Base-by-base conservation (phyloP, 169 alveolate genomes). In the Perkinsus marinus region DNA sequence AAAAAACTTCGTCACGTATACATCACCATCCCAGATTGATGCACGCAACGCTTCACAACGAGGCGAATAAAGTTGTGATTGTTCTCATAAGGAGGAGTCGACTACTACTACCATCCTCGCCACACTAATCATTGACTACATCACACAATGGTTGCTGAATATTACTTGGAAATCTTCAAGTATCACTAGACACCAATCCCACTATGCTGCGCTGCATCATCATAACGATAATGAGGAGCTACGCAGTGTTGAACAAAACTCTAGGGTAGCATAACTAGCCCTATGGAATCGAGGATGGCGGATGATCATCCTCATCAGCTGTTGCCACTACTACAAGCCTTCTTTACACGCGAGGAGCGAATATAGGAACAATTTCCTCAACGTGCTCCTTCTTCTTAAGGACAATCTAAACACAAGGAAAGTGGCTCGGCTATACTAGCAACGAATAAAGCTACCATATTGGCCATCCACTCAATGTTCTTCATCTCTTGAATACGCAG, bases 401-500 rank as follows among this genome's bases (percentile, higher is more conserved):
- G 46, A 96, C 94, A 92, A 95, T 95, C 47, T 89, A 41, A 57
- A 57, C 7, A 39, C 13, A 30, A 7, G 68, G 30, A 3, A 9
- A 30, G 30, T 89, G 43, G 6, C 13, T 30, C 36, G 68, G 13
- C 22, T 30, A 37, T 6, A 9, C 38, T 9, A 36, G 68, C 6
- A 39, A 38, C 30, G 10, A 26, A 6, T 68, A n/a, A n/a, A n/a
- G n/a, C 68, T 39, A 97, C 96, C 99, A 99, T 98, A 93, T 99
- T 99, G 43, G 99, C 99, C 68, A 99, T 97, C 99, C 99, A 98
- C 47, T 98, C 96, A 69, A 98, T 96, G 94, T 98, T 99, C 93
- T 99, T 95, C 93, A 99, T 98, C 96, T 99, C 99, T 94, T 98
- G 99, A 94, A 98, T 99, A 94, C 98, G 98, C 91, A 99, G 97